A percentile compares a stretch with the other conserved stretches of the same genome.
Evolutionary conservation across 768 basidiomycete species (phyloP).

Genomic region (Saitozyma sp.): DNA sequence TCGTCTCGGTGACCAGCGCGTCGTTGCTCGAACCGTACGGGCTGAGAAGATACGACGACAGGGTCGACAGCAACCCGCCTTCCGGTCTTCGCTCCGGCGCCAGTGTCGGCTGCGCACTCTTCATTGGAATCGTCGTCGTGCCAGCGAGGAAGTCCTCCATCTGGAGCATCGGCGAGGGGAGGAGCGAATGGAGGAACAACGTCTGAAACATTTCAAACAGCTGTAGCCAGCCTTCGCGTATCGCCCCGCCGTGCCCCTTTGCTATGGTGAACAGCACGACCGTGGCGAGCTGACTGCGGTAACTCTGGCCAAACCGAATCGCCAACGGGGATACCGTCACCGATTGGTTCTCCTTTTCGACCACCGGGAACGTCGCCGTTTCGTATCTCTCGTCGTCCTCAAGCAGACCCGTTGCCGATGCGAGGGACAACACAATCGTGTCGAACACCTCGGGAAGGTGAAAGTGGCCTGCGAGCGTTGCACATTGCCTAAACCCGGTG

Average conservation of each 20-base stretch:
- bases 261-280: constrained; percentile 97
- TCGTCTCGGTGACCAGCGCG: constrained; percentile 79
- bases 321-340: constrained; percentile 89
- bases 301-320: constrained; percentile 89
- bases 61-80: constrained; percentile 85
- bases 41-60: constrained; percentile 95
- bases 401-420: constrained; percentile 84
- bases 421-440: constrained; percentile 87
- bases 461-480: constrained; percentile 86
- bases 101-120: constrained; percentile 63
- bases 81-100: constrained; percentile 61
- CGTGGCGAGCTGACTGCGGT: constrained; percentile 92
- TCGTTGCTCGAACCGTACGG: constrained; percentile 79
- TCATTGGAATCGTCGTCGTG: constrained; percentile 84
- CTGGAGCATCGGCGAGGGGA: constrained; percentile 86
- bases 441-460: constrained; percentile 93
- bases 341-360: constrained; percentile 84
- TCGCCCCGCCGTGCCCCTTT: constrained; percentile 89
- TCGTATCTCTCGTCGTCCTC: constrained; percentile 64
- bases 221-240: constrained; percentile 93
- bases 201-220: constrained; percentile 99
- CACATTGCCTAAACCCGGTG: constrained; percentile 94
- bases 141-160: constrained; percentile 99
- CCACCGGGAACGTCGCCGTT: constrained; percentile 72
- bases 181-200: constrained; percentile 85